Evolutionary conservation across 768 basidiomycete genomes (phyloP), one percentile per base, ranked within the genome.

Genomic region (Mrakia frigida): DNA sequence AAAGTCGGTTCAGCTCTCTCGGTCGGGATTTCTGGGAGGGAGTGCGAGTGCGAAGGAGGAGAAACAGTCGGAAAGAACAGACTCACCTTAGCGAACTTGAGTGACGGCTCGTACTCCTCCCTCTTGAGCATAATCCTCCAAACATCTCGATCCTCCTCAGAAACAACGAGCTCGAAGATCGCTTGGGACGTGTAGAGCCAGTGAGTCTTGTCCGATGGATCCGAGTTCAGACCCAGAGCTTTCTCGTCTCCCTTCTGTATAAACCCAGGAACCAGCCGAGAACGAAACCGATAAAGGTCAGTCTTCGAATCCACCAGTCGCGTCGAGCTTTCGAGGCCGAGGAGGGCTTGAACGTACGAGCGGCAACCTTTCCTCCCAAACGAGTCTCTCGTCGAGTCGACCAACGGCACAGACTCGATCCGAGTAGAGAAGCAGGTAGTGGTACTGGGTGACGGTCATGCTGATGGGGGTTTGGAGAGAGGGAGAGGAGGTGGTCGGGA

Each of bases 171-270:
- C 81, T 99, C 97, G 80, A 92, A 94, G 28, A 99, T 87, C 0
- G 92, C 91, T 78, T 90, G 89, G 79, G 92, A 90, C 0, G 95
- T 95, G 81, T 90, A 95, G 2, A 94, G 88, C 97, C 97, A 99
- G 80, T 91, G 95, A 21, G 96, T 98, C 83, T 89, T 90, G 13
- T 91, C 88, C 5, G 92, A 89, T 25, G 91, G 91, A 83, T 99
- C 97, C 13, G 91, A 87, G 7, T 90, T 88, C 43, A 98, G 84
- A 0, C 91, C 92, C 39, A 88, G 85, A 25, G 93, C 89, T 50
- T 84, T 84, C 81, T 96, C 93, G 37, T 87, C 88, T 9, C 88
- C 85, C 87, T 89, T 90, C 94, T 97, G 81, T 18, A 41, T n/a
- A n/a, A n/a, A n/a, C n/a, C n/a, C n/a, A n/a, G n/a, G n/a, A n/a